Evolutionary conservation across 306 rosid genomes (phyloP), one percentile per base, ranked within the genome.

Genomic region (Datisca glomerata): DNA sequence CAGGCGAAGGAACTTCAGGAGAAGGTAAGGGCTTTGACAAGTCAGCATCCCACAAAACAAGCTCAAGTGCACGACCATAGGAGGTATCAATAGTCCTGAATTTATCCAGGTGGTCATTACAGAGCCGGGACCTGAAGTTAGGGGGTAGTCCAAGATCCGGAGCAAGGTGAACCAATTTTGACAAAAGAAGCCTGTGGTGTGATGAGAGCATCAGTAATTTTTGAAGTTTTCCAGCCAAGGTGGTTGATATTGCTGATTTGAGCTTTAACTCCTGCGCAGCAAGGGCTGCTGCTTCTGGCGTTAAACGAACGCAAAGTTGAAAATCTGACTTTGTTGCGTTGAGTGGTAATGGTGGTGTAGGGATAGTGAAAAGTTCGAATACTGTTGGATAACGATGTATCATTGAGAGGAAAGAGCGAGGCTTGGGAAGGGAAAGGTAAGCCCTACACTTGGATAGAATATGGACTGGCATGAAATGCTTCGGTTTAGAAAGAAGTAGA

Each of bases 61-160:
- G 96, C 71, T 87, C 93, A 53, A 87, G 78, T n/a, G 96, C 94
- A 49, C 78, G 69, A 14, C 96, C 96, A 59, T 79, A 82, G 10
- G 94, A 77, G 43, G 96, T 79, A 47, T 79, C 76, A 42, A 87
- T 62, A 14, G 67, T 79, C 68, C 66, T 82, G 71, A 87, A 82
- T 51, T 78, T 82, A 22, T 82, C 73, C 3, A 89, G 82, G 51
- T 71, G 71, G 45, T 79, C 94, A 45, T 79, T 79, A 71, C 96
- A 87, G 43, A 87, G 68, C 21, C 85, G 76, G 38, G 82, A 82
- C 19, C 83, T 69, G 35, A 87, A 87, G 59, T 74, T 82, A 24
- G 96, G 83, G 27, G 93, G 93, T 14, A 87, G 68, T 31, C 94
- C 94, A 41, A 87, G 80, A 67, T 87, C 93, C 3, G 93, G 89